Evolutionary conservation across 2,329 filamentous ascomycete genomes (phyloP), one percentile per base, ranked within the genome.

Genomic region (Hymenoscyphus fraxineus): DNA sequence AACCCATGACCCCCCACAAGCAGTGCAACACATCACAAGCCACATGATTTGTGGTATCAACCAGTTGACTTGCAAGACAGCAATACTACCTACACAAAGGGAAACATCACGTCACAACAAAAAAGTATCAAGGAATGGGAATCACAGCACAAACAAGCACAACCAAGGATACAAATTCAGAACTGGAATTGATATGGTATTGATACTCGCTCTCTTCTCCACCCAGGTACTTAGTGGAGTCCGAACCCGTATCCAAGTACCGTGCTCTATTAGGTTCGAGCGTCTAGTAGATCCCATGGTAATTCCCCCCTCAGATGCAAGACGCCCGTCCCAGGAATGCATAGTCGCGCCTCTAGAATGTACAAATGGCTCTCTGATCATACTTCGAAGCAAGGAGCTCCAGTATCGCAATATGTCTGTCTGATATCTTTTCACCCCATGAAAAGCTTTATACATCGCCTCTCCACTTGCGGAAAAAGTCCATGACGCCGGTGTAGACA

Each of bases 401-500:
- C 6, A 7, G 27, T 35, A 54, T 38, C 22, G 59, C 27, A 15
- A 32, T 38, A 35, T 56, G 13, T 39, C 35, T 56, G 10, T 39
- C 35, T 16, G 55, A 38, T 58, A 15, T 58, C 22, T 19, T 47
- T 22, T n/a, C 22, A n/a, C 13, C 13, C 57, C 40, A 22, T 54
- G 6, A 19, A 60, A 31, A 35, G 32, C 22, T 40, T 55, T 58
- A 68, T 64, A 67, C 63, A 54, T 72, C 72, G 35, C 61, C 72
- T 64, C 69, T 72, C 73, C 81, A 85, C 72, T 85, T 87, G 73
- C 92, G 86, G 88, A 97, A 97, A 78, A 96, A 96, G 77, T 97
- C 93, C 87, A 92, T 92, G 64, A 93, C 88, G 63, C 88, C 88
- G n/a, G 90, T 93, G 80, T 90, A 95, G 59, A 95, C 91, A 62